phyloP scores from a whole-genome alignment of 441 rosid genomes.

The Syzygium syzygioides region DNA sequence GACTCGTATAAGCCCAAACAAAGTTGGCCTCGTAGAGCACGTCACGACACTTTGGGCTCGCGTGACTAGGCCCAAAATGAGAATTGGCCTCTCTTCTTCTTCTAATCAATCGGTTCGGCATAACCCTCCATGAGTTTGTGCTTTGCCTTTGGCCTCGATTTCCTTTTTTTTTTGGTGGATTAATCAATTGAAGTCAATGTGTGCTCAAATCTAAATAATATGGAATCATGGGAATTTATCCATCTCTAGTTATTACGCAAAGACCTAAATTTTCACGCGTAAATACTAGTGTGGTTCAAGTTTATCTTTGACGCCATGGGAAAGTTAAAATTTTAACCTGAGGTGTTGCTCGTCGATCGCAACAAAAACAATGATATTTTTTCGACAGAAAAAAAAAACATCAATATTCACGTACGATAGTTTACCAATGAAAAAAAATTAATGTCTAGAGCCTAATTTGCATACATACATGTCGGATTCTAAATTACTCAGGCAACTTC shows the following conservation, averaged over 20 bases:
- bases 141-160: no score
- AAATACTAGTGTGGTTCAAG: rapidly evolving
- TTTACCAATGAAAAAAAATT: background rate
- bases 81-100: background rate
- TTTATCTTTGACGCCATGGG: rapidly evolving
- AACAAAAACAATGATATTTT: rapidly evolving
- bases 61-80: background rate
- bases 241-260: no score
- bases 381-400: no score
- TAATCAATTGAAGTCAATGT: no score
- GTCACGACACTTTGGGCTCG: background rate
- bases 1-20: background rate
- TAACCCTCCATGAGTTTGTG: no score
- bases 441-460: rapidly evolving
- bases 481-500: background rate
- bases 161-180: no score
- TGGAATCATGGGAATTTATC: no score
- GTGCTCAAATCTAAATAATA: background rate
- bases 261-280: no score
- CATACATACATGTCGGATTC: rapidly evolving
- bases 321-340: rapidly evolving
- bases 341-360: rapidly evolving
- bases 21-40: background rate
- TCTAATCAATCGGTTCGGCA: no score
- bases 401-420: no score